phyloP scores from a whole-genome alignment of 345 rosid genomes.

The Linum usitatissimum region DNA sequence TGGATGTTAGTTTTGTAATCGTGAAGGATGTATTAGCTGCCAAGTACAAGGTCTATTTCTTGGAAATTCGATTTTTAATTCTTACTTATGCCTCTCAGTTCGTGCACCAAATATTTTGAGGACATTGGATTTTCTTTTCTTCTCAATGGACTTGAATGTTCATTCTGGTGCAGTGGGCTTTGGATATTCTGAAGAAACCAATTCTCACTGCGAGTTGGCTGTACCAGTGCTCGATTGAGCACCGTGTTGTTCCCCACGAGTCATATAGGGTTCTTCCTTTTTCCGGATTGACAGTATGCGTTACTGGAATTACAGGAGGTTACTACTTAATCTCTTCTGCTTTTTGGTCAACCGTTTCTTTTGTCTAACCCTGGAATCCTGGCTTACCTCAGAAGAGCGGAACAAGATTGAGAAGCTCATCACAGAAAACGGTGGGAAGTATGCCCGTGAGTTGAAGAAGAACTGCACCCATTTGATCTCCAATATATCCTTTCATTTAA shows the following conservation, averaged over 20 bases:
- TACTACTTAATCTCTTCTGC: conserved; percentile 11
- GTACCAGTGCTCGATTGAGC: conserved; percentile 81
- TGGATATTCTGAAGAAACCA: conserved; percentile 69
- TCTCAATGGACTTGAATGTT: conserved; percentile 3
- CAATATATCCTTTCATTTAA: conserved; percentile 68
- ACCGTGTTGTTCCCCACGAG: conserved; percentile 88
- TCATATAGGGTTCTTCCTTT: conserved; percentile 83
- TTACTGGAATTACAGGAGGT: conserved; percentile 78
- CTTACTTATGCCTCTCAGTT: background rate
- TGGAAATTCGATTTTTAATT: conserved; percentile 7
- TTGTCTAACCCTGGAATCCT: conserved; percentile 20
- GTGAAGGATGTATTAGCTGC: conserved; percentile 89
- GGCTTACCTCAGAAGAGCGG: conserved; percentile 48
- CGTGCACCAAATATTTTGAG: background rate
- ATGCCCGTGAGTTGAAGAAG: conserved; percentile 73
- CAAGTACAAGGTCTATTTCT: conserved; percentile 73
- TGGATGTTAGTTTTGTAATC: conserved; percentile 73
- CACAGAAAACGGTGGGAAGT: conserved; percentile 68
- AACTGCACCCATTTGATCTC: conserved; percentile 85
- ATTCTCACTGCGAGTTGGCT: conserved; percentile 69
- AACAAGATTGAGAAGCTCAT: conserved; percentile 59
- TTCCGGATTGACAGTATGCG: conserved; percentile 67
- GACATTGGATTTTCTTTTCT: conserved; percentile 6
- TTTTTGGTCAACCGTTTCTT: conserved; percentile 11
- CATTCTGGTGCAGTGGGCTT: conserved; percentile 61